phyloP scores from a whole-genome alignment of 1,139 yeast genomes.

The Suhomyces bribrorum region DNA sequence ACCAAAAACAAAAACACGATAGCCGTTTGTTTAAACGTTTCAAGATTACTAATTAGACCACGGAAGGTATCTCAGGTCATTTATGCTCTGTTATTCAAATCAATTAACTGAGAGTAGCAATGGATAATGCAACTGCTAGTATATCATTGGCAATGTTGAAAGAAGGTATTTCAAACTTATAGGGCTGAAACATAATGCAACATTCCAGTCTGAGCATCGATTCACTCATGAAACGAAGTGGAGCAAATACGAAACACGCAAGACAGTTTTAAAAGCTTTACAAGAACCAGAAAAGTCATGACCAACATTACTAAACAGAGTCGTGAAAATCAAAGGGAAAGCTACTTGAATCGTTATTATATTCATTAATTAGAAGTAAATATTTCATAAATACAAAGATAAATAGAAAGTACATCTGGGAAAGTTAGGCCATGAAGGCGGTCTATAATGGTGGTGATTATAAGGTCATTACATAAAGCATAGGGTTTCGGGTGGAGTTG shows the following conservation, averaged over 20 bases:
- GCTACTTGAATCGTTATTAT: background rate
- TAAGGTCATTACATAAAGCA: background rate
- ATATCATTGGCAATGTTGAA: no score
- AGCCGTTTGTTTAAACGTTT: no score
- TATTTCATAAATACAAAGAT: conserved; percentile 3
- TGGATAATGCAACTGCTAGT: no score
- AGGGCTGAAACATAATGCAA: background rate
- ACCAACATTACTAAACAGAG: no score
- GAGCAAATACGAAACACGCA: background rate
- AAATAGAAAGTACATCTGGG: background rate
- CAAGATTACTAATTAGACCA: no score
- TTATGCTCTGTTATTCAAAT: no score
- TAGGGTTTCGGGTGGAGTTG: background rate
- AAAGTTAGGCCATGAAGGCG: background rate
- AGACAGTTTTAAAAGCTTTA: background rate
- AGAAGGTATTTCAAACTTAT: no score
- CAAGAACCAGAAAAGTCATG: background rate
- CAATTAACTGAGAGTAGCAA: no score
- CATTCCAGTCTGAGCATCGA: background rate
- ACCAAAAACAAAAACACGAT: no score
- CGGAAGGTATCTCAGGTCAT: no score
- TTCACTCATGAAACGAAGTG: background rate
- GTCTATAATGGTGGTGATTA: background rate
- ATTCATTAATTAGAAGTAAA: background rate
- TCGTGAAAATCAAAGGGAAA: background rate